Percentiles rank a stretch among this genome's conserved stretches.
Conservation (phyloP, 805 yeast genomes). For the Yamadazyma ubonensis region DNA sequence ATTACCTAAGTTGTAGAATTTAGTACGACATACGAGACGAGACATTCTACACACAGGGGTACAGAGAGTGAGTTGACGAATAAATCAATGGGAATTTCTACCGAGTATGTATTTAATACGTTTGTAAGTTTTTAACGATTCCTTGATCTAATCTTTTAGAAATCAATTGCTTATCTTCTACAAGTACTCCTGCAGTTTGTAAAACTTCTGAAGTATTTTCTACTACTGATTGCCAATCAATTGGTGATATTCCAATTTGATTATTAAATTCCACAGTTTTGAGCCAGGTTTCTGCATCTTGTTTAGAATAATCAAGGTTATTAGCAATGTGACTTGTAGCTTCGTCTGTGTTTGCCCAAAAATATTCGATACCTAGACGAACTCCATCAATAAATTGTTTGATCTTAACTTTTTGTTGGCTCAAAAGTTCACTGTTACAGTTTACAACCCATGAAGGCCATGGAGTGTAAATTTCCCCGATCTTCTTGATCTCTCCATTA, state of each 20-base stretch:
- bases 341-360: slow-evolving; percentile 58
- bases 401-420: slow-evolving; percentile 20
- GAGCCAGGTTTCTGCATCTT: slow-evolving; percentile 81
- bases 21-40: not conserved
- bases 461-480: slow-evolving; percentile 90
- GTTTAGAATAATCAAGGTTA: slow-evolving; percentile 71
- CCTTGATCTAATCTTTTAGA: slow-evolving; percentile 27
- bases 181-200: slow-evolving; percentile 60
- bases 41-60: not conserved
- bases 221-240: slow-evolving; percentile 51
- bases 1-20: not conserved
- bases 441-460: slow-evolving; percentile 95
- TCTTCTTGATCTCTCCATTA: slow-evolving; percentile 69
- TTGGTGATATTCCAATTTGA: slow-evolving; percentile 31
- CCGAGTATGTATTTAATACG: no score
- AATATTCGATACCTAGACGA: slow-evolving; percentile 67
- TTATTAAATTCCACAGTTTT: slow-evolving; percentile 68
- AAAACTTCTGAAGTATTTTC: slow-evolving; percentile 57
- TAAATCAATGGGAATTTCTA: no score
- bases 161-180: slow-evolving; percentile 26
- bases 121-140: slow-evolving; percentile 4
- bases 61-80: no score
- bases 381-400: slow-evolving; percentile 52
- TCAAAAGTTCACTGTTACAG: slow-evolving; percentile 41
- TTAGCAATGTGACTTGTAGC: slow-evolving; percentile 62